A percentile compares a stretch with the other conserved stretches of the same genome.
Evolutionary conservation across 768 basidiomycete species (phyloP).

Genomic region (Termitomyces eurrhizus): DNA sequence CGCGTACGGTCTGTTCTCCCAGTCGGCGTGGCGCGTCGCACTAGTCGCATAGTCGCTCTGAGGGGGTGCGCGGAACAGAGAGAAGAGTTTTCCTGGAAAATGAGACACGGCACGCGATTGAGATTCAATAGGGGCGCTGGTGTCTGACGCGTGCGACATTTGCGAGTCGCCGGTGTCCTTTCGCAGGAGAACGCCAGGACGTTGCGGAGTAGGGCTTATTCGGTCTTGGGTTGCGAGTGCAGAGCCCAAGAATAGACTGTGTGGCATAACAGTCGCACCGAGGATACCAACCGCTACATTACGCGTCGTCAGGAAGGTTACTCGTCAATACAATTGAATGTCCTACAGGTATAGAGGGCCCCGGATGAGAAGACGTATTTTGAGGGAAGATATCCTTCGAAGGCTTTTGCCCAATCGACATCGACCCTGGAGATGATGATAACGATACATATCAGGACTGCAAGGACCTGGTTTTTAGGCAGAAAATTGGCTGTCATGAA

Average conservation of each 20-base stretch:
- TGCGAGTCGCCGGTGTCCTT: constrained; percentile 6
- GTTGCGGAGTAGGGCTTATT: constrained; percentile 33
- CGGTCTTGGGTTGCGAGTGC: constrained; percentile 82
- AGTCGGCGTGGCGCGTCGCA: constrained; percentile 46
- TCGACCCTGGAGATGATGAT: constrained; percentile 69
- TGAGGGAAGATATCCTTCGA: constrained; percentile 75
- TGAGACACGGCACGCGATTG: constrained; percentile 8
- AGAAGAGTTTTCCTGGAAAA: constrained; percentile 23
- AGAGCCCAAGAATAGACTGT: constrained; percentile 87
- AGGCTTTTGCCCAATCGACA: constrained; percentile 70
- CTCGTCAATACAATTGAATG: background rate
- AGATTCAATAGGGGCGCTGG: background rate
- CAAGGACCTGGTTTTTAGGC: constrained; percentile 42
- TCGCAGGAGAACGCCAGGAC: constrained; percentile 19
- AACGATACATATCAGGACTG: constrained; percentile 75
- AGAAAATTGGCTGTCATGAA: background rate
- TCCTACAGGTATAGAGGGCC: constrained; percentile 63
- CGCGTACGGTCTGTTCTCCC: constrained; percentile 49
- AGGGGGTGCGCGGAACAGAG: constrained; percentile 36
- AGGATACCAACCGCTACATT: constrained; percentile 62
- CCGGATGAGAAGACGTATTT: constrained; percentile 52
- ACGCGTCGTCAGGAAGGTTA: background rate
- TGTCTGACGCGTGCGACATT: constrained; percentile 7
- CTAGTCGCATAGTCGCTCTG: constrained; percentile 27
- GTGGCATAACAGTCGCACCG: constrained; percentile 91